phyloP scores from a whole-genome alignment of 1,139 yeast species.

The Ashbya aceris region DNA sequence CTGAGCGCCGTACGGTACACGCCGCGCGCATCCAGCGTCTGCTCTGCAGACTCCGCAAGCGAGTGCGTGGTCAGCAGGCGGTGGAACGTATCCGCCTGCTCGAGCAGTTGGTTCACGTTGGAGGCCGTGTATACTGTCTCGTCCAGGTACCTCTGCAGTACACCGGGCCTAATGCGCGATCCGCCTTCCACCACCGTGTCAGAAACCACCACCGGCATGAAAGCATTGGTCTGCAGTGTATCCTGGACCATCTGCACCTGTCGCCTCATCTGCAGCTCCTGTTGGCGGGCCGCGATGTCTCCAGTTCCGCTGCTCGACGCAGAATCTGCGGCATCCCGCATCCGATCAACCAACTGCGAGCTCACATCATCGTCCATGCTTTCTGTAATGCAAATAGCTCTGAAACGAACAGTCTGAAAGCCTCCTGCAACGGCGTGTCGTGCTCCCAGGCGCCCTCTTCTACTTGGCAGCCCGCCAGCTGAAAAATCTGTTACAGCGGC shows the following conservation, averaged over 20 bases:
- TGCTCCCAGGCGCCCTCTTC: too few relatives aligned
- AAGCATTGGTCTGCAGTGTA: slow-evolving; percentile 7
- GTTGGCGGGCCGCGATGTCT: slow-evolving; percentile 3
- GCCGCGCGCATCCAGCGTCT: slow-evolving; percentile 17
- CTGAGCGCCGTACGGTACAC: slow-evolving; percentile 7
- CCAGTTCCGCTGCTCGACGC: neutral
- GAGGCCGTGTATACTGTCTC: slow-evolving; percentile 22
- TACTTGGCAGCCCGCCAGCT: too few relatives aligned
- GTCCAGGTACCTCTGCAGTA: slow-evolving; percentile 22
- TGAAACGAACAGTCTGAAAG: too few relatives aligned
- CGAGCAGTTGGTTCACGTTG: slow-evolving; percentile 20
- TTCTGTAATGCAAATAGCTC: too few relatives aligned
- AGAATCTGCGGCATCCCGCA: neutral
- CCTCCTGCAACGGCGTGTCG: too few relatives aligned
- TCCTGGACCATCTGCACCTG: slow-evolving; percentile 6
- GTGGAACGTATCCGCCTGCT: slow-evolving; percentile 21
- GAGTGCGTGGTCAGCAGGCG: slow-evolving; percentile 24
- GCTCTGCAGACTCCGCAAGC: slow-evolving; percentile 17
- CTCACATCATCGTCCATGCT: slow-evolving; percentile 1
- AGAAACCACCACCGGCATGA: slow-evolving; percentile 18
- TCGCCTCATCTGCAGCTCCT: slow-evolving; percentile 7
- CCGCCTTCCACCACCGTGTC: slow-evolving; percentile 18
- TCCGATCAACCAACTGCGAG: neutral
- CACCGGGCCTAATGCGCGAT: slow-evolving; percentile 15
- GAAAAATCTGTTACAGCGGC: too few relatives aligned